Percentiles rank a stretch among this genome's conserved stretches.
Evolutionary conservation across 176 grass and related monocot species (phyloP).

Genomic region (Oryza officinalis): DNA sequence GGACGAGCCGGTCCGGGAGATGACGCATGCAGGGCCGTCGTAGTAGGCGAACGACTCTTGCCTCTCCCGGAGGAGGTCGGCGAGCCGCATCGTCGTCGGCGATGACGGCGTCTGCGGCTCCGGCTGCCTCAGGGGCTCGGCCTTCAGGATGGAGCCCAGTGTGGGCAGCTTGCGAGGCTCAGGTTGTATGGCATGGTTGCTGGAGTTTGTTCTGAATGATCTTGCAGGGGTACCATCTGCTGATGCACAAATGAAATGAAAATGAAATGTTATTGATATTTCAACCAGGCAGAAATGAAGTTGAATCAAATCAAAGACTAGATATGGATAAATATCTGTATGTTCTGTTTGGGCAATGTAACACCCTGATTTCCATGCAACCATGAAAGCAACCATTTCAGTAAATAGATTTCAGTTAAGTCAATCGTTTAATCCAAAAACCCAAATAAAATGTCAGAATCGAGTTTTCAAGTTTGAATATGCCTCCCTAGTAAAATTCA

Average conservation of each 20-base stretch:
- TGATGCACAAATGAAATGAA: neutral
- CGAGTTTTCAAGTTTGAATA: no score
- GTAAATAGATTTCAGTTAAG: no score
- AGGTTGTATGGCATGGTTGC: neutral
- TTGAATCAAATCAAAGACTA: no score
- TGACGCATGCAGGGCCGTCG: neutral
- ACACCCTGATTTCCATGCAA: no score
- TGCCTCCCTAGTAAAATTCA: no score
- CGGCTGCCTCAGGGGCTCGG: neutral
- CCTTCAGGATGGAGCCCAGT: constrained; percentile 31
- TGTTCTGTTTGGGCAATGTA: no score
- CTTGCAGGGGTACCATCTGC: constrained; percentile 47
- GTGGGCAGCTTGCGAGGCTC: constrained; percentile 16
- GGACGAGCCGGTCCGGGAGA: constrained; percentile 7
- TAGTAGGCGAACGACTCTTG: constrained; percentile 11
- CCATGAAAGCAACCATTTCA: no score
- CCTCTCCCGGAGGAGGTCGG: constrained; percentile 39
- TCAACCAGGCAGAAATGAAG: neutral
- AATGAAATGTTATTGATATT: neutral
- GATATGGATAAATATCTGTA: no score
- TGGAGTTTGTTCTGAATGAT: neutral
- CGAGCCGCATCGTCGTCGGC: constrained; percentile 8
- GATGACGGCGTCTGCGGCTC: no score
- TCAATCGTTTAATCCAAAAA: no score
- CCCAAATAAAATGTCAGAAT: no score